A percentile compares a stretch with the other conserved stretches of the same genome.
phyloP scores from a whole-genome alignment of 148 eudicot genomes.

The Persicaria tinctoria region DNA sequence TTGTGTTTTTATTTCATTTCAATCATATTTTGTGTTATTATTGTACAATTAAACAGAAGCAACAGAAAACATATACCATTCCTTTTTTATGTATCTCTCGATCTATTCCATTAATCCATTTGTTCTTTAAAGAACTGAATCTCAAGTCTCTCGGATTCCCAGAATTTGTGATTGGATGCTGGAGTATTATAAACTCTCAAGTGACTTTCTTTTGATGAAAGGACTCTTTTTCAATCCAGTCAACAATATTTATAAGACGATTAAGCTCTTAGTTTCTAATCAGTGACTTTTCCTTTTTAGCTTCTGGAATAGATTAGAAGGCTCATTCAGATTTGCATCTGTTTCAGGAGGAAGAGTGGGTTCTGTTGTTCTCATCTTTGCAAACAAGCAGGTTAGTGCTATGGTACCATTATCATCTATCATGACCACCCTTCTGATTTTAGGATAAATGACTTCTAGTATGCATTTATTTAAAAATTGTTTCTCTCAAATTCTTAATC shows the following conservation, averaged over 20 bases:
- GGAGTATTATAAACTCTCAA: background rate
- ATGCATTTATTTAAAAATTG: no score
- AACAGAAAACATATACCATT: background rate
- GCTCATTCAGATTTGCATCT: background rate
- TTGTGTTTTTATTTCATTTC: background rate
- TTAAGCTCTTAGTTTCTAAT: background rate
- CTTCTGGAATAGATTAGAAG: background rate
- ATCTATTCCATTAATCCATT: background rate
- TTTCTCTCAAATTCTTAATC: no score
- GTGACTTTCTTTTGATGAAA: background rate
- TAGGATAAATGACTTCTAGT: no score
- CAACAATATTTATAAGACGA: background rate
- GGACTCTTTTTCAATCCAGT: background rate
- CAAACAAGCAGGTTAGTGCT: no score
- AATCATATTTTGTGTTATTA: background rate
- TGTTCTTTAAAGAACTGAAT: background rate
- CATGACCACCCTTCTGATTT: no score
- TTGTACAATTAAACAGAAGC: background rate
- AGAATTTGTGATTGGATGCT: background rate
- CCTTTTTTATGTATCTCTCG: background rate
- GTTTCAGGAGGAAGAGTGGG: conserved; percentile 93
- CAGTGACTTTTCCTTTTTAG: background rate
- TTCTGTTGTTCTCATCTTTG: no score
- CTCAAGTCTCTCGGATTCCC: background rate
- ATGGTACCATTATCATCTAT: no score